phyloP scores from a whole-genome alignment of 352 stramenopile species.

The Pythium coloratum region DNA sequence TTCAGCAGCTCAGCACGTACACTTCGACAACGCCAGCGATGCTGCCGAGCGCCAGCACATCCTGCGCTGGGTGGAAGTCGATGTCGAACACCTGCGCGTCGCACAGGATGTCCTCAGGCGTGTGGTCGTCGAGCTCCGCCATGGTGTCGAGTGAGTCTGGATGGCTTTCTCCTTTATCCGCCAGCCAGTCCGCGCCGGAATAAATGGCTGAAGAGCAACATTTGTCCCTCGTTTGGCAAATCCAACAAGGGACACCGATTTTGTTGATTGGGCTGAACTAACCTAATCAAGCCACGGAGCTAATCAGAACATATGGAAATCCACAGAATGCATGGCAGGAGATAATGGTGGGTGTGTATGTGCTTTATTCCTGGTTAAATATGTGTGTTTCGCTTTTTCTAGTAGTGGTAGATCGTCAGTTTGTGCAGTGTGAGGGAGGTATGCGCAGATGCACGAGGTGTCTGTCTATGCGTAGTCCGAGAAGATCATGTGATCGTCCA shows the following conservation, averaged over 20 bases:
- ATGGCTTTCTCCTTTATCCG: neutral
- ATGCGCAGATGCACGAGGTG: neutral
- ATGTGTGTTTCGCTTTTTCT: constrained; percentile 15
- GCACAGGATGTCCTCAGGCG: constrained; percentile 76
- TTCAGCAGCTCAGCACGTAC: constrained; percentile 31
- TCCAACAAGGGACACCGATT: constrained; percentile 10
- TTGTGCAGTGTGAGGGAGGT: neutral
- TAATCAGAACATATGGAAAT: neutral
- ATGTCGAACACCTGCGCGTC: constrained; percentile 82
- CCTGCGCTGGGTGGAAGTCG: constrained; percentile 74
- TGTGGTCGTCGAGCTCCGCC: constrained; percentile 71
- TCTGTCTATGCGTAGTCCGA: constrained; percentile 58
- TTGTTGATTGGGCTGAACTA: neutral
- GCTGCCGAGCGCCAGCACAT: constrained; percentile 72
- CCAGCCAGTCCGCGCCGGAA: constrained; percentile 11
- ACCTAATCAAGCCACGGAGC: constrained; percentile 5
- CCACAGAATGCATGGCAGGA: neutral
- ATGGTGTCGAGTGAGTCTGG: constrained; percentile 30
- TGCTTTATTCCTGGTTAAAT: constrained; percentile 17
- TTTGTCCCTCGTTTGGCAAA: constrained; percentile 9
- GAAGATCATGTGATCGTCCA: constrained; percentile 71
- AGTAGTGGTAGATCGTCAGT: constrained; percentile 21
- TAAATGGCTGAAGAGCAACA: constrained; percentile 27
- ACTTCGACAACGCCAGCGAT: constrained; percentile 84
- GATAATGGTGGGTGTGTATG: neutral